Percentiles rank a stretch among this genome's conserved stretches.
Conservation (phyloP, 352 stramenopile genomes). For the Phytophthora pinifolia region DNA sequence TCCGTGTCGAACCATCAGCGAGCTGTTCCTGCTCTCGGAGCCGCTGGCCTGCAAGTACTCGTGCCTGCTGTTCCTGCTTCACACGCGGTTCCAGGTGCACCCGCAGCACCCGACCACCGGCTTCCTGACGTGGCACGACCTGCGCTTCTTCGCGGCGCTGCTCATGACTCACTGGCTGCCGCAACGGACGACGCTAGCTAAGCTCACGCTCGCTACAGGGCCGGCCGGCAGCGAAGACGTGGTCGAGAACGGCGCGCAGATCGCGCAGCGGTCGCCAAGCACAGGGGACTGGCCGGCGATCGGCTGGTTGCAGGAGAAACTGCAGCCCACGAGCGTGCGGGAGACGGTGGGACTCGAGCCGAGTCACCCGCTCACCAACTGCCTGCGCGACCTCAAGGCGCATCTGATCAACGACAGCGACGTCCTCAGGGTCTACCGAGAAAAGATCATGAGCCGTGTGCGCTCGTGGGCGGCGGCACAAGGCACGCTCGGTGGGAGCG, state of each 20-base stretch:
- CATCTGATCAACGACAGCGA: constrained; percentile 78
- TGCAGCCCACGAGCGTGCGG: constrained; percentile 52
- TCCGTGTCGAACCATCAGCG: constrained; percentile 41
- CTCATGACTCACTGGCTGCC: constrained; percentile 81
- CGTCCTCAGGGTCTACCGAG: constrained; percentile 48
- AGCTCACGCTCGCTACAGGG: constrained; percentile 29
- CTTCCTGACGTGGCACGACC: constrained; percentile 65
- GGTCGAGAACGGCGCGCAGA: constrained; percentile 55
- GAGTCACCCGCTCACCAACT: constrained; percentile 61
- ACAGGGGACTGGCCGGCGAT: constrained; percentile 52
- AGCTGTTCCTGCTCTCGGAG: constrained; percentile 71
- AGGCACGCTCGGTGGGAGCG: constrained; percentile 16
- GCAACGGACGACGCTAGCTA: constrained; percentile 42
- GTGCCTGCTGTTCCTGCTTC: constrained; percentile 79
- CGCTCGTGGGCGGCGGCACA: constrained; percentile 13
- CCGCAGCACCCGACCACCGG: constrained; percentile 48
- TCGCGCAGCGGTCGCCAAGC: constrained; percentile 31
- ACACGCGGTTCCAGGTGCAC: constrained; percentile 79
- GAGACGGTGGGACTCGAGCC: constrained; percentile 66
- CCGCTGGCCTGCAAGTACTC: constrained; percentile 76
- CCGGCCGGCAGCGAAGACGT: constrained; percentile 16
- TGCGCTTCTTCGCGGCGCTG: constrained; percentile 70
- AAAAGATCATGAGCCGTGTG: constrained; percentile 44
- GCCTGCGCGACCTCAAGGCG: constrained; percentile 70
- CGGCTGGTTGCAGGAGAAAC: constrained; percentile 50